Conservation (phyloP, 2,329 filamentous ascomycete genomes). For the Cercospora sojina region DNA sequence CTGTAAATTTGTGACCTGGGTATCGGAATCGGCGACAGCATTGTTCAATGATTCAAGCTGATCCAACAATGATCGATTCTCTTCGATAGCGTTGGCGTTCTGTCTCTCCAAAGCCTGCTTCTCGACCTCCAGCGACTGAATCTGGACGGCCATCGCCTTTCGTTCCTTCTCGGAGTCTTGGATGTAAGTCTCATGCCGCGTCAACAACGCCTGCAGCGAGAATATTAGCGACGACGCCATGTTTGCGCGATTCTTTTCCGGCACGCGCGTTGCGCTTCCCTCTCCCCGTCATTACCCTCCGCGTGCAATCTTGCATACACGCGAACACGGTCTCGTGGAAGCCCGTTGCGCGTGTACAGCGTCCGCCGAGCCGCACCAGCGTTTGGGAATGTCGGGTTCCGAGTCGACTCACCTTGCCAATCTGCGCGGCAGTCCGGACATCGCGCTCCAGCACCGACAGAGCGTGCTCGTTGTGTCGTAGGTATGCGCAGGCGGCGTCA, state of each 20-base stretch:
- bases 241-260: conserved; percentile 27
- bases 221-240: conserved; percentile 64
- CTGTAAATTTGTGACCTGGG: conserved; percentile 73
- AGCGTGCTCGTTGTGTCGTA: conserved; percentile 75
- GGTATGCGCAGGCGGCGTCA: conserved; percentile 71
- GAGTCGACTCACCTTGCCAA: conserved; percentile 76
- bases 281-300: conserved; percentile 3
- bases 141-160: conserved; percentile 66
- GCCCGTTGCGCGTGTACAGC: conserved; percentile 8
- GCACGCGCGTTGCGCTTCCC: conserved; percentile 8
- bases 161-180: conserved; percentile 87
- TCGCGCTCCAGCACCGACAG: conserved; percentile 83
- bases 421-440: conserved; percentile 77
- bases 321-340: background rate
- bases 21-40: conserved; percentile 75
- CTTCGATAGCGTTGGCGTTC: conserved; percentile 76
- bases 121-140: conserved; percentile 70
- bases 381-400: conserved; percentile 30
- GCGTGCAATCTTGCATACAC: conserved; percentile 12
- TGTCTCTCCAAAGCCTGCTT: conserved; percentile 69
- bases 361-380: conserved; percentile 8
- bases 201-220: conserved; percentile 78
- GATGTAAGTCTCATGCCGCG: conserved; percentile 92
- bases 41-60: conserved; percentile 83
- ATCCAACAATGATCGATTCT: conserved; percentile 77